Base-by-base conservation (phyloP, 2,329 filamentous ascomycete genomes). In the Metarhizium anisopliae region DNA sequence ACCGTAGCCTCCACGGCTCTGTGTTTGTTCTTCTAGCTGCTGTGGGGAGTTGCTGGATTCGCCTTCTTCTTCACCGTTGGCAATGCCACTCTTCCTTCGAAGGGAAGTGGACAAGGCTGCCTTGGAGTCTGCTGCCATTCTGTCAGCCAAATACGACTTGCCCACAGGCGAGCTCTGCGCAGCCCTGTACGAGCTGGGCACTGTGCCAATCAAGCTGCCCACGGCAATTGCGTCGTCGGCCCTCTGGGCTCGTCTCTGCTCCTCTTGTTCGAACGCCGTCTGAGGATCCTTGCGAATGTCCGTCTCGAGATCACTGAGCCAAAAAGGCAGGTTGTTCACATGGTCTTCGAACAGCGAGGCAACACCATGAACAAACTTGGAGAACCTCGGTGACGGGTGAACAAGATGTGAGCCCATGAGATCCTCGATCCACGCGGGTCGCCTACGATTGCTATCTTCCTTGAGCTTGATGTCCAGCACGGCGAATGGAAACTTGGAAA, bases 221-320 rank as follows among this genome's bases (percentile, higher is more conserved):
- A 97, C 90, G 0, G 89, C 90, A 64, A 91, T 83, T 55, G 94
- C 90, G 59, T 96, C 90, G 65, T 95, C 90, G 1, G 89, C 90
- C 49, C 85, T 84, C 67, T 88, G 89, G 30, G 87, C 87, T 58
- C 87, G 85, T 57, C 87, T 84, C 69, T 93, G 85, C 69, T 96
- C 91, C 69, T 97, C 92, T 64, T 94, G 87, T 61, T 95, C 88
- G 67, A 95, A 96, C 0, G 93, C 93, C 59, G 83, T 81, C 68
- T 94, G 89, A 0, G 94, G 94, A 67, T 97, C 92, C 68, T 89
- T 90, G 62, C 93, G 86, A 67, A 99, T 99, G 67, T 99, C 94
- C 36, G 83, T 89, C 67, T 96, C 93, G 47, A 97, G 79, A 59
- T 95, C 89, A 64, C 87, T 87, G 38, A 97, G 81, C 94, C 94